Percentiles rank a stretch among this genome's conserved stretches.
phyloP scores from a whole-genome alignment of 441 rosid genomes.

The Populus hybrid region DNA sequence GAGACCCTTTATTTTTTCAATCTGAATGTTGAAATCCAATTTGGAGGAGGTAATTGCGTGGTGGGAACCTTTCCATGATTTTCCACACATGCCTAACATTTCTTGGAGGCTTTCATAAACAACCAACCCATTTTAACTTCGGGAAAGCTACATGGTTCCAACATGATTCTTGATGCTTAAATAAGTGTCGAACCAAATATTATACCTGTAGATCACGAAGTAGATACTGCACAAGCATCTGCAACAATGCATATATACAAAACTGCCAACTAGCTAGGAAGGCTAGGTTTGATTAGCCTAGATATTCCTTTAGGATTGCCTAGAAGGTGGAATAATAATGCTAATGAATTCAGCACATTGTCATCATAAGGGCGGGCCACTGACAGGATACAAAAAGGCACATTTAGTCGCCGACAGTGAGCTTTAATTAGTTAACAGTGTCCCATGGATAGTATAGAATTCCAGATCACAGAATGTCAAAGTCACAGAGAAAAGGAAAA shows the following conservation, averaged over 20 bases:
- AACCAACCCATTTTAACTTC: neutral
- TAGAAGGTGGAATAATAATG: neutral
- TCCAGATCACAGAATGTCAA: slow-evolving; percentile 23
- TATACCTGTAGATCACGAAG: neutral
- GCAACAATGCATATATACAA: neutral
- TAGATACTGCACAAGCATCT: neutral
- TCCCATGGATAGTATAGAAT: slow-evolving; percentile 16
- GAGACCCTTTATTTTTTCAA: neutral
- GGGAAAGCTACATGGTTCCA: neutral
- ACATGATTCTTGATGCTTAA: neutral
- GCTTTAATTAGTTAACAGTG: slow-evolving; percentile 28
- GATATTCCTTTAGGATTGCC: neutral
- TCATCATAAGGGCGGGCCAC: slow-evolving; percentile 26
- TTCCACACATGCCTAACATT: too few relatives aligned
- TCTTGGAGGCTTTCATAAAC: neutral
- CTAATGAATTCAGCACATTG: neutral
- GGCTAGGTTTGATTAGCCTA: slow-evolving; percentile 4
- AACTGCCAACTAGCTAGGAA: neutral
- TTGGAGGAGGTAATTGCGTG: neutral
- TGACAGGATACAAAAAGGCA: slow-evolving; percentile 7
- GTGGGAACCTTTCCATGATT: too few relatives aligned
- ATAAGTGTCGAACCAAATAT: neutral
- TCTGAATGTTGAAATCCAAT: neutral
- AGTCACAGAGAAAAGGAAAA: slow-evolving; percentile 10
- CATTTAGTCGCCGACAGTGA: slow-evolving; percentile 25